Conservation (phyloP, 352 stramenopile species). For the Phytophthora idaei region DNA sequence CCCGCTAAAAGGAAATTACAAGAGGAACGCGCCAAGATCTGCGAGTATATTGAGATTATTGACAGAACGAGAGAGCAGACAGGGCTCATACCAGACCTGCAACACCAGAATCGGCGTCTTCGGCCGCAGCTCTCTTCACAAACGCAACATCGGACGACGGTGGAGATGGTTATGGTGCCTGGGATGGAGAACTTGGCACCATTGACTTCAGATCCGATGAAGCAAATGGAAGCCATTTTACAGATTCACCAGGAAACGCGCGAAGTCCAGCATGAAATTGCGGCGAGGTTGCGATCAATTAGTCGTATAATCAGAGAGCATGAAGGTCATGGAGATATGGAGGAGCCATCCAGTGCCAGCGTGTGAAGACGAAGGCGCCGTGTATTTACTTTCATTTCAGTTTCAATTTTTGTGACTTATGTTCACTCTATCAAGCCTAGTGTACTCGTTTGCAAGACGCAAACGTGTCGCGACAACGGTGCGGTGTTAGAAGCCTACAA, state of each 20-base stretch:
- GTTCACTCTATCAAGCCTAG: constrained; percentile 9
- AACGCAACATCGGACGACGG: constrained; percentile 15
- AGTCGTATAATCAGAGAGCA: constrained; percentile 43
- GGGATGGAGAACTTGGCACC: constrained; percentile 34
- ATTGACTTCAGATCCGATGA: constrained; percentile 34
- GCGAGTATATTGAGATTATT: constrained; percentile 67
- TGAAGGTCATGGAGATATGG: constrained; percentile 42
- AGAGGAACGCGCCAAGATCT: constrained; percentile 62
- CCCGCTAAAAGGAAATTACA: constrained; percentile 56
- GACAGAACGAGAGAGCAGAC: constrained; percentile 49
- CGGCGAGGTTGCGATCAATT: constrained; percentile 47
- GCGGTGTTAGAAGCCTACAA: constrained; percentile 64
- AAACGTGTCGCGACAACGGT: background rate
- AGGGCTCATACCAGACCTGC: constrained; percentile 27
- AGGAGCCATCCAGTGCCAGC: constrained; percentile 68
- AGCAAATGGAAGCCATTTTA: constrained; percentile 60
- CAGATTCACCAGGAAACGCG: constrained; percentile 62
- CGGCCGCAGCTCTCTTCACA: constrained; percentile 6
- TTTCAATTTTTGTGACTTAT: constrained; percentile 19
- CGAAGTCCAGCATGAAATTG: constrained; percentile 59
- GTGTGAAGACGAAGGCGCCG: constrained; percentile 39
- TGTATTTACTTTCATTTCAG: constrained; percentile 14
- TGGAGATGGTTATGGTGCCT: constrained; percentile 27
- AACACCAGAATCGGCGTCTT: constrained; percentile 31
- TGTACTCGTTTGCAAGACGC: background rate